Percentiles rank a stretch among this genome's conserved stretches.
phyloP scores from a whole-genome alignment of 2,329 filamentous ascomycete genomes.

The Fusarium camptoceras region DNA sequence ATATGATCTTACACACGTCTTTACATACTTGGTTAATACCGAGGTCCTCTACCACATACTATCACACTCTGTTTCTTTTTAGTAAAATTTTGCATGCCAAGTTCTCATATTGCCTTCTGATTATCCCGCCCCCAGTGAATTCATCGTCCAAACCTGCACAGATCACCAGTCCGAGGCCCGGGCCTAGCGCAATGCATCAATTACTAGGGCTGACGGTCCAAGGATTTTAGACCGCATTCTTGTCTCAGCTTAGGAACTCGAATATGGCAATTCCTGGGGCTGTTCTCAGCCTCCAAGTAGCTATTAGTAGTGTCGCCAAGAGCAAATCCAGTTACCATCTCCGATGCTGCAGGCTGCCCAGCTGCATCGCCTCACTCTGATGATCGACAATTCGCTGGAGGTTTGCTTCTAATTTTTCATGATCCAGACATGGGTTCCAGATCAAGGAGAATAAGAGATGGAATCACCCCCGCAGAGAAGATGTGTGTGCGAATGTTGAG shows the following conservation, averaged over 20 bases:
- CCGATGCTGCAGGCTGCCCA: background rate
- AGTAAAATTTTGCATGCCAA: background rate
- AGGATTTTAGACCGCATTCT: constrained; percentile 16
- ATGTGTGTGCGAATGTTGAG: background rate
- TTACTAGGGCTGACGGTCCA: constrained; percentile 25
- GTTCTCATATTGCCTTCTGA: background rate
- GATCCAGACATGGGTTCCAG: background rate
- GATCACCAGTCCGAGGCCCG: constrained; percentile 17
- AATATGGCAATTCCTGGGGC: background rate
- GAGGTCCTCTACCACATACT: background rate
- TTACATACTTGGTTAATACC: background rate
- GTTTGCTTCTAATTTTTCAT: background rate
- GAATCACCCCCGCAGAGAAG: background rate
- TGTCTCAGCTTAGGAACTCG: constrained; percentile 15
- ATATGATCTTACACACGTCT: background rate
- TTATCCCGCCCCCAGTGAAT: background rate
- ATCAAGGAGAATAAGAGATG: background rate
- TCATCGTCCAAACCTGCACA: background rate
- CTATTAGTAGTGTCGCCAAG: background rate
- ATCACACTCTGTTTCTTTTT: background rate
- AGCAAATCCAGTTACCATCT: background rate
- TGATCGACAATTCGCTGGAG: background rate
- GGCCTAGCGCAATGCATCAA: constrained; percentile 17
- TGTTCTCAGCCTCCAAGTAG: background rate
- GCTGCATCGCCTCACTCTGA: background rate